Conservation (phyloP, 2,329 filamentous ascomycete species). For the Gremmenia infestans region DNA sequence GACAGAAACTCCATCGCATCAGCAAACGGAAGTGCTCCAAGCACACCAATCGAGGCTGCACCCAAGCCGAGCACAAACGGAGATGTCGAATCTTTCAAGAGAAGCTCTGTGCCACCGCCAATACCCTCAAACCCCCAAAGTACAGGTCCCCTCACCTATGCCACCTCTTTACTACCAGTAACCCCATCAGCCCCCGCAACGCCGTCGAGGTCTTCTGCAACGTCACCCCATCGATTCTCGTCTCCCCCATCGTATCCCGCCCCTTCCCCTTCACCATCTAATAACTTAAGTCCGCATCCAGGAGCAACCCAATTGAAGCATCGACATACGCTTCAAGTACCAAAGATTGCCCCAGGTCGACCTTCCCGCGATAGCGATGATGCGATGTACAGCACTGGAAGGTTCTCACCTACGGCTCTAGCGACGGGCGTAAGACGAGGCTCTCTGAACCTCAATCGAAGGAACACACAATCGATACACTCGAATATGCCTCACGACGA, state of each 20-base stretch:
- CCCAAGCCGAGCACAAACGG: constrained; percentile 20
- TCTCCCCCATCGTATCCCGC: constrained; percentile 55
- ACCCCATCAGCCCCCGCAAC: constrained; percentile 23
- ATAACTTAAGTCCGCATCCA: constrained; percentile 37
- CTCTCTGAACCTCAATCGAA: constrained; percentile 76
- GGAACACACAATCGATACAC: constrained; percentile 78
- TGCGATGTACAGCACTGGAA: constrained; percentile 63
- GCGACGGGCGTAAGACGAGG: constrained; percentile 62
- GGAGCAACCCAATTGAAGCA: constrained; percentile 62
- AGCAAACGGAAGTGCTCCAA: constrained; percentile 25
- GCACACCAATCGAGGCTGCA: constrained; percentile 6
- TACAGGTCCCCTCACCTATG: constrained; percentile 30
- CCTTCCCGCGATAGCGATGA: constrained; percentile 71
- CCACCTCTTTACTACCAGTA: constrained; percentile 25
- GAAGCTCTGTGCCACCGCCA: constrained; percentile 18
- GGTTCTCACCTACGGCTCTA: constrained; percentile 63
- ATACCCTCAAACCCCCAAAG: constrained; percentile 28
- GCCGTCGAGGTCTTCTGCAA: constrained; percentile 26
- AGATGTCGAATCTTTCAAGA: constrained; percentile 20
- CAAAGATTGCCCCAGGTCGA: constrained; percentile 60
- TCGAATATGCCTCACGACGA: constrained; percentile 84
- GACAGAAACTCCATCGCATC: constrained; percentile 27
- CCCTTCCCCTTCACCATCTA: constrained; percentile 42
- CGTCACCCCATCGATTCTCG: constrained; percentile 54
- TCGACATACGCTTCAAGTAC: constrained; percentile 84